Conservation (phyloP, 2,329 filamentous ascomycete species). For the Talaromyces sp. region DNA sequence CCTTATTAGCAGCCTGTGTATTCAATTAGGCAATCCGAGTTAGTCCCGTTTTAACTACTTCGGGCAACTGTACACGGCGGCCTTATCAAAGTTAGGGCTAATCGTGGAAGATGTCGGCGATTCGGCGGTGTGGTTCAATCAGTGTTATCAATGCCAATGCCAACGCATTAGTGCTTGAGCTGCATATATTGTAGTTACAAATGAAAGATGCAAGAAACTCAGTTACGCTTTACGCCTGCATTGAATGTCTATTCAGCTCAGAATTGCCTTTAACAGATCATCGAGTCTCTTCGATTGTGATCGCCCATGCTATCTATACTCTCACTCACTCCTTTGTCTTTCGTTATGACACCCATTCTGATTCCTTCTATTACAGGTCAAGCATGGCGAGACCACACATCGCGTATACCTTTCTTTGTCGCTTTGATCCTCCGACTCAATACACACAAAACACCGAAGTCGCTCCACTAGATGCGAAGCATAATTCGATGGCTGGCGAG, state of each 20-base stretch:
- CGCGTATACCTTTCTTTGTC: not conserved
- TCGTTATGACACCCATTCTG: not conserved
- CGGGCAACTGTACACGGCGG: not conserved
- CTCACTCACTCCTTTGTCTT: not conserved
- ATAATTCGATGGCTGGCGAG: not conserved
- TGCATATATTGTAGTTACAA: not conserved
- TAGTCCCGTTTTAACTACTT: not conserved
- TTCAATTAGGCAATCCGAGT: not conserved
- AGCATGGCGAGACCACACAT: not conserved
- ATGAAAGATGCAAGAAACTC: not conserved
- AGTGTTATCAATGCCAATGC: not conserved
- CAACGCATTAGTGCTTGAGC: not conserved
- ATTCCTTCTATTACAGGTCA: not conserved
- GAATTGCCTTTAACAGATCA: slow-evolving; percentile 38
- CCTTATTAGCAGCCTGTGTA: not conserved
- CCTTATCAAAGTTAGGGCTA: slow-evolving; percentile 7
- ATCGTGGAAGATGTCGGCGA: not conserved
- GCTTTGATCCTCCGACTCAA: not conserved
- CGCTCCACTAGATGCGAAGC: slow-evolving; percentile 18
- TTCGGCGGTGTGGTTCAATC: slow-evolving; percentile 7
- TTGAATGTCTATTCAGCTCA: slow-evolving; percentile 29
- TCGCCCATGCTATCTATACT: not conserved
- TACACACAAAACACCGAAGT: not conserved
- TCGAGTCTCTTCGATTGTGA: slow-evolving; percentile 4
- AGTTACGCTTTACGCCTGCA: not conserved